Conservation (phyloP, 108 stramenopile species). For the Pseudonitzschia delicatissima region DNA sequence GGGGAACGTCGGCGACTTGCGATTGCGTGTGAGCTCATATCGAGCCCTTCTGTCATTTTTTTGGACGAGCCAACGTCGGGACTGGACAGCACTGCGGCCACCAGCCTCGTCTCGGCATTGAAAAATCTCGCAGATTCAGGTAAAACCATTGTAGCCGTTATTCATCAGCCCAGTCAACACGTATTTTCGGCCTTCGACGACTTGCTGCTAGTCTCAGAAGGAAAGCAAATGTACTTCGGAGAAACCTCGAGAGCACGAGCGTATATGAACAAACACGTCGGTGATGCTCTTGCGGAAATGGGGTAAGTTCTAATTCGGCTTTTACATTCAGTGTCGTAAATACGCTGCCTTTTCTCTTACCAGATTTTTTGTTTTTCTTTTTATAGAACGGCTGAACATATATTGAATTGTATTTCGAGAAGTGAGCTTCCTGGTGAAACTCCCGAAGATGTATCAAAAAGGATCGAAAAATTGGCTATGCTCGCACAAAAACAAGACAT, state of each 20-base stretch:
- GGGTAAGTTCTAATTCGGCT: constrained; percentile 20
- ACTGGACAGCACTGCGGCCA: constrained; percentile 75
- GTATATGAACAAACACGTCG: constrained; percentile 56
- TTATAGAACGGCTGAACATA: constrained; percentile 54
- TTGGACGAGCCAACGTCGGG: constrained; percentile 80
- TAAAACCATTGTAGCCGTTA: constrained; percentile 81
- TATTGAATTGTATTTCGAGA: constrained; percentile 80
- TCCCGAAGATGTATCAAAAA: constrained; percentile 38
- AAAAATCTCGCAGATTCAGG: constrained; percentile 72
- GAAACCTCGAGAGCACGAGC: constrained; percentile 52
- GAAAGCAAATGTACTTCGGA: constrained; percentile 82
- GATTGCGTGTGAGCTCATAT: constrained; percentile 87
- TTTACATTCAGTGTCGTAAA: no score
- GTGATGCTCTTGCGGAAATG: constrained; percentile 50
- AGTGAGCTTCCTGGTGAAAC: constrained; percentile 25
- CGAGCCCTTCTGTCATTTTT: constrained; percentile 69
- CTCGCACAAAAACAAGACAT: constrained; percentile 36
- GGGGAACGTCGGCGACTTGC: constrained; percentile 84
- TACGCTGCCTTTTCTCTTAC: not conserved
- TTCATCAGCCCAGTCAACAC: constrained; percentile 87
- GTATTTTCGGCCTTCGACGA: constrained; percentile 85
- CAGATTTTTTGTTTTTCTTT: not conserved
- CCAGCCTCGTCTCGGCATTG: constrained; percentile 64
- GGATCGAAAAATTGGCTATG: constrained; percentile 51
- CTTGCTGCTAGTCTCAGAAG: constrained; percentile 79